Evolutionary conservation across 352 stramenopile species (phyloP).

Genomic region (Phytophthora cryptogea): DNA sequence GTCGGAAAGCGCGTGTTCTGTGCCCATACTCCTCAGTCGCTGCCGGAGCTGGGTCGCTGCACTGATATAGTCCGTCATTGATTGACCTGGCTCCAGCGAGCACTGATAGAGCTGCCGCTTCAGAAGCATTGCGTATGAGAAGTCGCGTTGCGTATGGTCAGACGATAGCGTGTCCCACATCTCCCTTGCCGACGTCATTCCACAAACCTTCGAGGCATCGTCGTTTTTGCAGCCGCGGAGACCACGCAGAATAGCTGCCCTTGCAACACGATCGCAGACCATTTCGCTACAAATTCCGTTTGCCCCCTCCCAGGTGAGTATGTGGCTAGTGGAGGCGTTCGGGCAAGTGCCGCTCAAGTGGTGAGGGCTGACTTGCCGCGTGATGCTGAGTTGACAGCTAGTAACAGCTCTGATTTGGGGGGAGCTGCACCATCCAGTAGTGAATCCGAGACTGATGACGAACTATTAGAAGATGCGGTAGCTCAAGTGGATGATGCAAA

Average conservation of each 20-base stretch:
- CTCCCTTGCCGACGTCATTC: not conserved
- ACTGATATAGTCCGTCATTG: not conserved
- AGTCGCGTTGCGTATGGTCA: constrained; percentile 7
- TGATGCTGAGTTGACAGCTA: too few relatives aligned
- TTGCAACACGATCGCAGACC: not conserved
- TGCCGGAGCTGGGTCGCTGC: not conserved
- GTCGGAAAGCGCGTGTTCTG: not conserved
- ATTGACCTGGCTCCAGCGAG: not conserved
- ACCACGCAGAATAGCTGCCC: not conserved
- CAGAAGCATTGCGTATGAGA: constrained; percentile 3
- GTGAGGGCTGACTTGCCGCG: too few relatives aligned
- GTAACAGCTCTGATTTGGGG: too few relatives aligned
- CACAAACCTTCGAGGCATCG: constrained; percentile 5
- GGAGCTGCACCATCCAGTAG: too few relatives aligned
- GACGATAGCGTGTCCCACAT: constrained; percentile 5
- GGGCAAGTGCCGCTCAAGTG: too few relatives aligned
- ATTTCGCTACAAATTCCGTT: too few relatives aligned
- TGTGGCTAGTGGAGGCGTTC: too few relatives aligned
- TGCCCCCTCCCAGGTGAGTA: too few relatives aligned
- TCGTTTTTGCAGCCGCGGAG: constrained; percentile 7
- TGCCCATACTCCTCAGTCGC: not conserved
- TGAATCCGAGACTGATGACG: too few relatives aligned
- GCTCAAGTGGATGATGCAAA: too few relatives aligned
- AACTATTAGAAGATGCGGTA: too few relatives aligned
- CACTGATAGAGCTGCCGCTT: not conserved